Percentiles rank a stretch among this genome's conserved stretches.
These are phyloP conservation scores for Aaosphaeria pasadenensis DNA, from an alignment of 2,329 filamentous ascomycete genomes.

Conservation along the genomic window DNA sequence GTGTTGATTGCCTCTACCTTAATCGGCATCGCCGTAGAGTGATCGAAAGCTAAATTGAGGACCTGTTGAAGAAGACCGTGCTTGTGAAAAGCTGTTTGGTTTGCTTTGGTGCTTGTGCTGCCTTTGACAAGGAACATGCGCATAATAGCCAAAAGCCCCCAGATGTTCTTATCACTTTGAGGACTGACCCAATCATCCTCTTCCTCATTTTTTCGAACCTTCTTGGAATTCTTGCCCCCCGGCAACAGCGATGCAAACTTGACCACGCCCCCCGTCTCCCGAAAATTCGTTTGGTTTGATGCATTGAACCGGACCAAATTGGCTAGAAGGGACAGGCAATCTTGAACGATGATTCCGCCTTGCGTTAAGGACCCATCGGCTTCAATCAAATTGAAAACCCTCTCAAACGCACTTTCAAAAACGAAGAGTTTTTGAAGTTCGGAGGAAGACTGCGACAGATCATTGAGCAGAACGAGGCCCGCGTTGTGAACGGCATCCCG, in stretches of 20 bases:
- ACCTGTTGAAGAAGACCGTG: slow-evolving; percentile 76
- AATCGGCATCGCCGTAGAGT: slow-evolving; percentile 69
- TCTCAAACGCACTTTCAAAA: slow-evolving; percentile 90
- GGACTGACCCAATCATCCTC: slow-evolving; percentile 72
- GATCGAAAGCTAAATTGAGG: slow-evolving; percentile 77
- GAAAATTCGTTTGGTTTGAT: slow-evolving; percentile 91
- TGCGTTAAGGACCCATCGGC: slow-evolving; percentile 77
- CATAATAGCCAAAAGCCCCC: slow-evolving; percentile 82
- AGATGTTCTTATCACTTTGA: slow-evolving; percentile 84
- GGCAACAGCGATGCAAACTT: slow-evolving; percentile 68
- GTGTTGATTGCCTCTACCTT: slow-evolving; percentile 79
- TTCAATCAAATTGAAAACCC: slow-evolving; percentile 77
- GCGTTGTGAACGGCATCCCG: slow-evolving; percentile 88
- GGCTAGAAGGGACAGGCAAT: slow-evolving; percentile 85
- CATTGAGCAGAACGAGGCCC: slow-evolving; percentile 80
- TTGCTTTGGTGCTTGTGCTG: slow-evolving; percentile 75
- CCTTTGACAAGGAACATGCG: slow-evolving; percentile 81
- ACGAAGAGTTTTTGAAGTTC: slow-evolving; percentile 95
- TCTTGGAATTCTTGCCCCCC: slow-evolving; percentile 55
- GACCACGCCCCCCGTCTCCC: slow-evolving; percentile 80
- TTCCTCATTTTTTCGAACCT: slow-evolving; percentile 53
- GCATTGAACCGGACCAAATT: slow-evolving; percentile 84
- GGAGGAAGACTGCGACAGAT: slow-evolving; percentile 78
- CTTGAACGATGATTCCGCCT: slow-evolving; percentile 84
- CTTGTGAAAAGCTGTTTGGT: slow-evolving; percentile 83